These are phyloP conservation scores for Pontederia crassipes DNA, from an alignment of 176 grass and related monocot species.

Conservation along the genomic window DNA sequence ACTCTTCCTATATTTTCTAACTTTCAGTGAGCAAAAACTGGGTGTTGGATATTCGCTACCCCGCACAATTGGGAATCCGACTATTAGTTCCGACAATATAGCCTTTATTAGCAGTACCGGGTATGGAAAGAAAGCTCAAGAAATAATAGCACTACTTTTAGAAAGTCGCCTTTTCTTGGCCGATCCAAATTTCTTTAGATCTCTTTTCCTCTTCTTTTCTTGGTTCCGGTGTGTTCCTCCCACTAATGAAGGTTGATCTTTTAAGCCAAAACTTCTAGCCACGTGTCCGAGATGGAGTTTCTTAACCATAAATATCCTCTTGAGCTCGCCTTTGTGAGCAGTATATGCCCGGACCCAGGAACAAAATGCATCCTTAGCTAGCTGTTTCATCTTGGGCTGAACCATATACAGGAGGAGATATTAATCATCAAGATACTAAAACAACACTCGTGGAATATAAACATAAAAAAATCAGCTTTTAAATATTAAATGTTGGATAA, in stretches of 20 bases:
- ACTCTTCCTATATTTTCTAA: no score
- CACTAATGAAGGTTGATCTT: slow-evolving; percentile 68
- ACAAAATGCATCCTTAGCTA: slow-evolving; percentile 81
- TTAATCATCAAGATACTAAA: slow-evolving; percentile 1
- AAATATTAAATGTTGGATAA: no score
- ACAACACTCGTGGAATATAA: background rate
- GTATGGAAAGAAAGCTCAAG: no score
- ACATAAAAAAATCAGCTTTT: no score
- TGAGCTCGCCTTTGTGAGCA: slow-evolving; percentile 81
- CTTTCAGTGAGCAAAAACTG: no score
- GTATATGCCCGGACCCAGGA: slow-evolving; percentile 84
- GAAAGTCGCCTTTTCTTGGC: slow-evolving; percentile 47
- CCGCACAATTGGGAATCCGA: no score
- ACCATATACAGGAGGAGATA: background rate
- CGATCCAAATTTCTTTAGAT: slow-evolving; percentile 33
- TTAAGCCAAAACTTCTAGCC: slow-evolving; percentile 69
- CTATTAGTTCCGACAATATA: no score
- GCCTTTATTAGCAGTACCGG: no score
- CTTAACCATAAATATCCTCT: slow-evolving; percentile 88
- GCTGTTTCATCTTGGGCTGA: slow-evolving; percentile 49
- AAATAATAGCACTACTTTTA: slow-evolving; percentile 18
- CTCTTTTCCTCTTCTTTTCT: slow-evolving; percentile 71
- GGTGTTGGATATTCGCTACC: no score
- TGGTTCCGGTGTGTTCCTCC: slow-evolving; percentile 59
- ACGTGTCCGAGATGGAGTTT: slow-evolving; percentile 95